phyloP scores from a whole-genome alignment of 2,329 filamentous ascomycete genomes.

The Fusarium torulosum region DNA sequence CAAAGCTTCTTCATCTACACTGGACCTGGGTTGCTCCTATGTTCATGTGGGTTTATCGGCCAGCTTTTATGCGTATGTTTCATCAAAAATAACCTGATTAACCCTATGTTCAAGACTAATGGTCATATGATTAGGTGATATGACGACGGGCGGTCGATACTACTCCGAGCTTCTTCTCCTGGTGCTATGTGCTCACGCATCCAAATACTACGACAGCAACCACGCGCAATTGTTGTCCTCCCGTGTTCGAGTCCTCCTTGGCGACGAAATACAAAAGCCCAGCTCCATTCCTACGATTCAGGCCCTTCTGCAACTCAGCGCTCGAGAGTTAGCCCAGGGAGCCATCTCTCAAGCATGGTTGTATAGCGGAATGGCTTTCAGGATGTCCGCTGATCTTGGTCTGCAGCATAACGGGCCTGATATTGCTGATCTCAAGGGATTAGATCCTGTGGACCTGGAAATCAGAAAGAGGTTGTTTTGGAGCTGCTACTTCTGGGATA shows the following conservation, averaged over 20 bases:
- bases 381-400: conserved; percentile 16
- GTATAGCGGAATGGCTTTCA: conserved; percentile 12
- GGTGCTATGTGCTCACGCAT: conserved; percentile 7
- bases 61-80: conserved; percentile 9
- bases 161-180: conserved; percentile 16
- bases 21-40: conserved; percentile 15
- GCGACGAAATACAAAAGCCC: conserved; percentile 12
- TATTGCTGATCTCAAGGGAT: conserved; percentile 11
- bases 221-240: conserved; percentile 8
- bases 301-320: conserved; percentile 9
- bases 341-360: conserved; percentile 6
- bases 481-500: conserved; percentile 19
- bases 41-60: conserved; percentile 16
- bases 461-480: conserved; percentile 14
- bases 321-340: conserved; percentile 7
- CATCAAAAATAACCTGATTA: background rate
- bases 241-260: conserved; percentile 8
- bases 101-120: background rate
- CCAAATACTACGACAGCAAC: conserved; percentile 9
- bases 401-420: conserved; percentile 8
- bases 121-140: background rate
- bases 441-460: conserved; percentile 12
- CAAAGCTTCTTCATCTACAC: conserved; percentile 7
- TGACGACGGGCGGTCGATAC: conserved; percentile 7
- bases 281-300: conserved; percentile 13